Percentiles rank a stretch among this genome's conserved stretches.
Conservation (phyloP, 2,329 filamentous ascomycete species). For the Fusarium austroafricanum region DNA sequence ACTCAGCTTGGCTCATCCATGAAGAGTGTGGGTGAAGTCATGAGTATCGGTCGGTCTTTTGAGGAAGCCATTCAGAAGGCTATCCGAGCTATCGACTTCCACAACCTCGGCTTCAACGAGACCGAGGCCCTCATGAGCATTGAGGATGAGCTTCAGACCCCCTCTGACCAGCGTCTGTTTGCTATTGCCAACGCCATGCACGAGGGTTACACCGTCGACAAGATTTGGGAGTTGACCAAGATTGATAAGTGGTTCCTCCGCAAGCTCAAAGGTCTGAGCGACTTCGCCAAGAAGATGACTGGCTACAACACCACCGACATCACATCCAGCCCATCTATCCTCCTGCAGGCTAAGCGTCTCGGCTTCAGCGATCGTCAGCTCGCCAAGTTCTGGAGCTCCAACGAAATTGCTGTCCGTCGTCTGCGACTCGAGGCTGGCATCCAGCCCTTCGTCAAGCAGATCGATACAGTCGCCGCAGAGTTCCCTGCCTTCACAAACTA, state of each 20-base stretch:
- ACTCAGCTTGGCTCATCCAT: conserved; percentile 97
- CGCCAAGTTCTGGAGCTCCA: conserved; percentile 93
- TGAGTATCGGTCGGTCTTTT: conserved; percentile 96
- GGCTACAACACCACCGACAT: conserved; percentile 73
- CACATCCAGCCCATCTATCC: conserved; percentile 70
- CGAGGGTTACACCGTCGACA: conserved; percentile 90
- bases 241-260: conserved; percentile 99
- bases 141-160: conserved; percentile 94
- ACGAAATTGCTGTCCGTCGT: conserved; percentile 88
- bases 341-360: conserved; percentile 89
- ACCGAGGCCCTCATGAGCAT: conserved; percentile 94
- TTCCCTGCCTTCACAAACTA: conserved; percentile 97
- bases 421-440: conserved; percentile 88
- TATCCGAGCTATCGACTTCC: conserved; percentile 93
- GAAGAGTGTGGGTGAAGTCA: conserved; percentile 99
- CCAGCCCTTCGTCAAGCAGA: conserved; percentile 93
- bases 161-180: conserved; percentile 96
- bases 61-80: conserved; percentile 99
- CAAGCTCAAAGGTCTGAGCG: conserved; percentile 89
- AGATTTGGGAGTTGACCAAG: conserved; percentile 98
- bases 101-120: conserved; percentile 94
- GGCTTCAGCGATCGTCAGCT: conserved; percentile 96
- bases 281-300: conserved; percentile 86
- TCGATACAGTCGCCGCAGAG: conserved; percentile 97
- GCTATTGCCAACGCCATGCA: conserved; percentile 99